These are phyloP conservation scores for Vaccinium darrowii DNA, from an alignment of 148 eudicot species.

Conservation along the genomic window DNA sequence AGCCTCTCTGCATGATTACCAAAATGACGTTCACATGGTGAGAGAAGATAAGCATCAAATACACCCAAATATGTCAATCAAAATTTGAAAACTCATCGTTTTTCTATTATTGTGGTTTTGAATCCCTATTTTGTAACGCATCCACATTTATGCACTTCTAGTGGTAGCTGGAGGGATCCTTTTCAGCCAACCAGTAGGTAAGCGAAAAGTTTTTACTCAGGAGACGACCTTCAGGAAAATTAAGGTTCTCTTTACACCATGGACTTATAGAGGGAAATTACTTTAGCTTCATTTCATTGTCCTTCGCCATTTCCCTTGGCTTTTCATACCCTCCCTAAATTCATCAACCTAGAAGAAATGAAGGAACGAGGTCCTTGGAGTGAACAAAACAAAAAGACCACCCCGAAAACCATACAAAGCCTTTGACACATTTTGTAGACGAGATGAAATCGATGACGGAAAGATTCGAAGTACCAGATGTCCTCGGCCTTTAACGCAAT, in stretches of 20 bases:
- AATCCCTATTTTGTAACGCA: not conserved
- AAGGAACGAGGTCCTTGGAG: not conserved
- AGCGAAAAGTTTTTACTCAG: not conserved
- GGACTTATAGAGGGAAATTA: not conserved
- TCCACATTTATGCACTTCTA: not conserved
- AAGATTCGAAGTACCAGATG: not conserved
- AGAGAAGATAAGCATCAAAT: not conserved
- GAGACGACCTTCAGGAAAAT: not conserved
- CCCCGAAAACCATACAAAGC: not conserved
- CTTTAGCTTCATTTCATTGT: not conserved
- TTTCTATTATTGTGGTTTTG: not conserved
- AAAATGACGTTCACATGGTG: not conserved
- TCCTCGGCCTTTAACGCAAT: not conserved
- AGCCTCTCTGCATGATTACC: constrained; percentile 57
- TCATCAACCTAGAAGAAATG: constrained; percentile 1
- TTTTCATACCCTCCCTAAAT: not conserved
- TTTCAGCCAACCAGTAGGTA: not conserved
- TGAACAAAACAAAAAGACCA: not conserved
- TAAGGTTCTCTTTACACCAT: not conserved
- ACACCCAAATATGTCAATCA: not conserved
- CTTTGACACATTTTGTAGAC: not conserved
- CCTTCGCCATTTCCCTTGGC: not conserved
- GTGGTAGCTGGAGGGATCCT: not conserved
- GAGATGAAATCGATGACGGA: not conserved
- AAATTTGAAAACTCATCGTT: not conserved